phyloP scores from a whole-genome alignment of 2,329 filamentous ascomycete species.

The Colletotrichum nymphaeae region DNA sequence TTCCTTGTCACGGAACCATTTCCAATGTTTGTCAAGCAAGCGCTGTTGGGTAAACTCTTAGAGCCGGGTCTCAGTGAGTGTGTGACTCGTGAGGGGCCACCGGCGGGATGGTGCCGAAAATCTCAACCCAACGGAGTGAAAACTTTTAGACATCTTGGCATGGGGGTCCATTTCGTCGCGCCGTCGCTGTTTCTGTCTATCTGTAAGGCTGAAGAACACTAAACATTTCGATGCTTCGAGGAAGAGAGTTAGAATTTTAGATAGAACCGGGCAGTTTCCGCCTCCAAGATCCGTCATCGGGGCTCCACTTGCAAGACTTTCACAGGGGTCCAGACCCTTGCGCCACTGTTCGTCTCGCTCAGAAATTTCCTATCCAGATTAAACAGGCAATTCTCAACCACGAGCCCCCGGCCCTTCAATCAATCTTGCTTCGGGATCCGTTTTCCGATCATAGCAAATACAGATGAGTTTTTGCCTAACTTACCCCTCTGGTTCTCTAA shows the following conservation, averaged over 20 bases:
- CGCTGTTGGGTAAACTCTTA: neutral
- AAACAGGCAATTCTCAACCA: constrained; percentile 2
- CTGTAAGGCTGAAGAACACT: constrained; percentile 8
- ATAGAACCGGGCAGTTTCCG: constrained; percentile 7
- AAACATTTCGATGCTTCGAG: neutral
- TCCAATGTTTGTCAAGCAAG: neutral
- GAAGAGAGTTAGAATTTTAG: neutral
- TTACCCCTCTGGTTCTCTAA: neutral
- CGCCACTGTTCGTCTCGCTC: neutral
- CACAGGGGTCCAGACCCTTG: constrained; percentile 8
- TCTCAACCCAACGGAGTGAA: neutral
- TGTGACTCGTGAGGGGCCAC: no score
- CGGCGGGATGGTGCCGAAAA: neutral
- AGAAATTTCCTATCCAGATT: neutral
- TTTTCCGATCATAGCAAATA: neutral
- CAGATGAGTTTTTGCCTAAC: neutral
- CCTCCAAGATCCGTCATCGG: constrained; percentile 11
- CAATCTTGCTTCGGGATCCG: neutral
- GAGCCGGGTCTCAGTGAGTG: neutral
- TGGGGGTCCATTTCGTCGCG: neutral
- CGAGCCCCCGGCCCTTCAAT: neutral
- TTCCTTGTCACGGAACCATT: neutral
- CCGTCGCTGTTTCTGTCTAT: neutral
- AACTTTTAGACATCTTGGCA: neutral
- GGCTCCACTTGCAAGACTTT: constrained; percentile 20